Evolutionary conservation across 2,329 filamentous ascomycete genomes (phyloP), one percentile per base, ranked within the genome.

Genomic region (Aspergillus sp.): DNA sequence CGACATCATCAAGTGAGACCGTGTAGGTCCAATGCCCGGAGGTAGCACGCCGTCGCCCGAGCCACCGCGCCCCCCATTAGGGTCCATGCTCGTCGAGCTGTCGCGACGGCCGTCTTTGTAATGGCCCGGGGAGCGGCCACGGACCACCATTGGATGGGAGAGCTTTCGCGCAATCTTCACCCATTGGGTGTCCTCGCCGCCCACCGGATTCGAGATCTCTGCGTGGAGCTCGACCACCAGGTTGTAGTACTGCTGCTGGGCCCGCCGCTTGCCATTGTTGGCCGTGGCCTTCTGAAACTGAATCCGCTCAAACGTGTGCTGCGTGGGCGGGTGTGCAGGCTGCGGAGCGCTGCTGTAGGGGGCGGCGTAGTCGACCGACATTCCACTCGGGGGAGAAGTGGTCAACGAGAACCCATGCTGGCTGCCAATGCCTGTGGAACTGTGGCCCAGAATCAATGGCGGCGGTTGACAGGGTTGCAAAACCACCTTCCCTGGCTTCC

Each of bases 211-310:
- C 2, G 85, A 82, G 7, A 91, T 78, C 64, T 93, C 87, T 7
- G 85, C 91, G 75, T 87, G 91, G 1, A 96, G 85, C 72, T 96
- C 92, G 4, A 96, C 88, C 50, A 96, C 85, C n/a, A 97, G 82
- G 68, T 95, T 91, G 70, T 96, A 96, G 74, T 92, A 96, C 68
- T 96, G 93, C 71, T 97, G 92, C 18, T 92, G 91, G 1, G 92
- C 92, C 58, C 93, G 84, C 66, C 93, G 84, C 75, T 96, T 96
- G 51, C 92, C 92, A 66, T 97, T 97, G 78, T 96, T 97, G 24
- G 92, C 91, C 0, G 92, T 96, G 1, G 93, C 92, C 65, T 91
- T 91, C 74, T 96, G 96, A 83, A 96, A 97, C 69, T 96, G 92
- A 54, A 96, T 95, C 11, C 93, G 87, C 72, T 96, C 92, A 71